phyloP scores from a whole-genome alignment of 176 grass and related monocot species.

The Phragmites australis region DNA sequence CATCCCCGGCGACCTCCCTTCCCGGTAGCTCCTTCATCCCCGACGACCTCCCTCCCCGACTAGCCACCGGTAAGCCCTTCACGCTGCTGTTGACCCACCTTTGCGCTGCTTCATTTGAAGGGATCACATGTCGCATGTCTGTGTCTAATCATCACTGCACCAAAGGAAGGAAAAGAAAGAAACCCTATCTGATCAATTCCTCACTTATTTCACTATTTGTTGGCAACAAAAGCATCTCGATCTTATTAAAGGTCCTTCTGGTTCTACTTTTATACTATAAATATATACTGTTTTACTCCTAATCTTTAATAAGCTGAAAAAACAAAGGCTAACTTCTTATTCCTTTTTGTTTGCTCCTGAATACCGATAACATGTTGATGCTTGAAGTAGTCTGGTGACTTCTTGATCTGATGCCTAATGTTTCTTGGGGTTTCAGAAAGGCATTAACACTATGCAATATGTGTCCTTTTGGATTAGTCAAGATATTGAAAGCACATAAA shows the following conservation, averaged over 20 bases:
- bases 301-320: too few relatives aligned
- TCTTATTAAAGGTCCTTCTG: neutral
- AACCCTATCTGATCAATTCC: neutral
- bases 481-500: neutral
- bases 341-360: neutral
- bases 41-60: neutral
- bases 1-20: too few relatives aligned
- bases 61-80: too few relatives aligned
- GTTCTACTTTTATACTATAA: neutral
- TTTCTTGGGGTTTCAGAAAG: slow-evolving; percentile 17
- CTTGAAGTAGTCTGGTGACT: neutral
- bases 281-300: neutral
- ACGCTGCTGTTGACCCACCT: too few relatives aligned
- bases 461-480: slow-evolving; percentile 5
- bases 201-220: neutral
- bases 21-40: too few relatives aligned
- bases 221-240: neutral
- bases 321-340: neutral
- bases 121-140: neutral
- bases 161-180: neutral
- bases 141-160: neutral
- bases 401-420: neutral
- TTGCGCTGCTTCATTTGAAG: too few relatives aligned
- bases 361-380: neutral
- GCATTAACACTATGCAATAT: neutral